Evolutionary conservation across 2,329 filamentous ascomycete genomes (phyloP), one percentile per base, ranked within the genome.

Genomic region (Aspergillus novoparasiticus): DNA sequence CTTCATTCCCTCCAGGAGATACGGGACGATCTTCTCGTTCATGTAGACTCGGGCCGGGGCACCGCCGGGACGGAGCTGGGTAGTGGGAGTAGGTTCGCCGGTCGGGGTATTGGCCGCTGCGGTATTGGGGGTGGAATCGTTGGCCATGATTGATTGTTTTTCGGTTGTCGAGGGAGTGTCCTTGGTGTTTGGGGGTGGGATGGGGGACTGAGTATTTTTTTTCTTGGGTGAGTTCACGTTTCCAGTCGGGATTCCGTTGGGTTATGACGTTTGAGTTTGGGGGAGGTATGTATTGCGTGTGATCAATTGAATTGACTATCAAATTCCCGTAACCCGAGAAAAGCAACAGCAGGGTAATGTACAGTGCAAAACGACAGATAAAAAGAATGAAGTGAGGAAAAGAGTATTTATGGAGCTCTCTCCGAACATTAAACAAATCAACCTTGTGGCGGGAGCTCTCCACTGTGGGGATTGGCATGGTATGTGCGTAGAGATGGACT

Each of bases 1-100:
- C 79, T 92, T 93, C 89, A 93, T 90, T 28, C 90, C 90, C 71
- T 93, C 90, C 45, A 93, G 79, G 62, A 93, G 72, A 30, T 86
- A 84, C 0, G 86, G 86, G 0, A 89, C 90, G 46, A 93, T 85
- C 70, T 88, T 91, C 56, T 84, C 83, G 72, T 93, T 93, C 69
- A 93, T 78, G 74, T 92, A 93, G 70, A 87, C 85, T 51, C 90
- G 85, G 6, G 87, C 87, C 0, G 89, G 87, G 26, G 90, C 90
- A 54, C 90, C 90, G 71, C 92, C 88, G 1, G 84, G 78, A 1
- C 86, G 48, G 19, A 51, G 16, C 1, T 34, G 84, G 14, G 83
- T 77, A 1, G 88, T 26, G 5, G 60, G 45, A 8, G 26, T 21
- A 81, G 82, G 30, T 65, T 75, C 64, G 16, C 66, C 65, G 26